phyloP scores from a whole-genome alignment of 2,329 filamentous ascomycete genomes.

The Thelonectria olida region DNA sequence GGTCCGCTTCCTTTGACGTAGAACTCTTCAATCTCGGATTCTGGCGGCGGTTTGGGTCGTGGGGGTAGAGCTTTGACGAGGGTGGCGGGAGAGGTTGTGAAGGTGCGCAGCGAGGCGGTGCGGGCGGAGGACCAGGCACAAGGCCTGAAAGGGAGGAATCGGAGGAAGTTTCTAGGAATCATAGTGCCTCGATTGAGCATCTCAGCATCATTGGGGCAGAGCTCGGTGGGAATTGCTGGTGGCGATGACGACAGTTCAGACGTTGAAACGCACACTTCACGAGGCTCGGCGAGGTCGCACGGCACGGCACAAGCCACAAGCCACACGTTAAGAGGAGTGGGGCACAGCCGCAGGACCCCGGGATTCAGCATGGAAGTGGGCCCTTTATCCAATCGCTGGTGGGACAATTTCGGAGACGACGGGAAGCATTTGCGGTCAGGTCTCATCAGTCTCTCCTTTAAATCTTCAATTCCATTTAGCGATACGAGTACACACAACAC shows the following conservation, averaged over 20 bases:
- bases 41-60: constrained; percentile 75
- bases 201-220: neutral
- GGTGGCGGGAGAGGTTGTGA: constrained; percentile 43
- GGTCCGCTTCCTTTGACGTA: constrained; percentile 94
- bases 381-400: constrained; percentile 13
- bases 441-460: constrained; percentile 16
- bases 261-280: neutral
- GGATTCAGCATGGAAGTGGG: neutral
- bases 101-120: constrained; percentile 31
- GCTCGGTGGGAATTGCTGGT: neutral
- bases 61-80: constrained; percentile 72
- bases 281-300: constrained; percentile 9
- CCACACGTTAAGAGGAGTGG: constrained; percentile 7
- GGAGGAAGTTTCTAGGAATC: constrained; percentile 18
- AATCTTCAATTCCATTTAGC: neutral
- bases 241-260: neutral
- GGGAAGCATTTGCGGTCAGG: constrained; percentile 6
- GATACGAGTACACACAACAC: neutral
- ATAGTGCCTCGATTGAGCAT: no score
- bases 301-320: constrained; percentile 21
- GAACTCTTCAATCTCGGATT: constrained; percentile 81
- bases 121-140: neutral
- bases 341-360: constrained; percentile 4
- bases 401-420: constrained; percentile 21
- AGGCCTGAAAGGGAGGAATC: constrained; percentile 5